Percentiles rank a stretch among this genome's conserved stretches.
phyloP scores from a whole-genome alignment of 768 basidiomycete species.

The Phaeolepiota aurea region DNA sequence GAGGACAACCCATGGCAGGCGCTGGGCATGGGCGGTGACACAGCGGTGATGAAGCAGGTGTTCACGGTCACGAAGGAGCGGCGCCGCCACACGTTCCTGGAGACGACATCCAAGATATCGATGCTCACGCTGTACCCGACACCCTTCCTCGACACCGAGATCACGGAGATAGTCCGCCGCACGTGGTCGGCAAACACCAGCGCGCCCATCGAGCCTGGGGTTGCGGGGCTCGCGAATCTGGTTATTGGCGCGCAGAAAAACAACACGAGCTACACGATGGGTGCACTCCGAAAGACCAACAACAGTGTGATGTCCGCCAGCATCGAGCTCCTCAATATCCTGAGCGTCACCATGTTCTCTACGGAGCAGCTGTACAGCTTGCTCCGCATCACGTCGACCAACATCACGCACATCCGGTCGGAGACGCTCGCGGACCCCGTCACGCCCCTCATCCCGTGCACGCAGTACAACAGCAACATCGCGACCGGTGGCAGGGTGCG shows the following conservation, averaged over 20 bases:
- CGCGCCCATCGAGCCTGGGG: constrained; percentile 1
- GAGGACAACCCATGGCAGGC: constrained; percentile 11
- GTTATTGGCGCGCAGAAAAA: constrained; percentile 6
- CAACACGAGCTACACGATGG: constrained; percentile 5
- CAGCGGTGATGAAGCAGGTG: constrained; percentile 14
- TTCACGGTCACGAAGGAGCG: constrained; percentile 12
- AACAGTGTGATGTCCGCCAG: constrained; percentile 1
- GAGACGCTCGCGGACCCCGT: constrained; percentile 4
- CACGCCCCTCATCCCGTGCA: constrained; percentile 4
- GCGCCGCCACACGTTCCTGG: constrained; percentile 11
- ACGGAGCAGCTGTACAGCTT: background rate
- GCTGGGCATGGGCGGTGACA: constrained; percentile 7
- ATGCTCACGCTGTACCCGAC: no score
- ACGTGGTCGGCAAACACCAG: constrained; percentile 5
- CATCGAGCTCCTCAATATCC: constrained; percentile 5
- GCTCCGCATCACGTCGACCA: constrained; percentile 3
- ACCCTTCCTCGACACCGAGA: background rate
- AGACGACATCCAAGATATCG: constrained; percentile 10
- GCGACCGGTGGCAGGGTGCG: constrained; percentile 6
- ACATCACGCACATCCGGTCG: constrained; percentile 6
- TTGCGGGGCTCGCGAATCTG: constrained; percentile 4
- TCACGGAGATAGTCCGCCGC: no score
- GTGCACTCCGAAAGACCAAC: constrained; percentile 6
- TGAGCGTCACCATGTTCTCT: constrained; percentile 1
- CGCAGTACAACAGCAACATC: constrained; percentile 1